Conservation (phyloP, 352 stramenopile genomes). For the Globisporangium cystogenes region DNA sequence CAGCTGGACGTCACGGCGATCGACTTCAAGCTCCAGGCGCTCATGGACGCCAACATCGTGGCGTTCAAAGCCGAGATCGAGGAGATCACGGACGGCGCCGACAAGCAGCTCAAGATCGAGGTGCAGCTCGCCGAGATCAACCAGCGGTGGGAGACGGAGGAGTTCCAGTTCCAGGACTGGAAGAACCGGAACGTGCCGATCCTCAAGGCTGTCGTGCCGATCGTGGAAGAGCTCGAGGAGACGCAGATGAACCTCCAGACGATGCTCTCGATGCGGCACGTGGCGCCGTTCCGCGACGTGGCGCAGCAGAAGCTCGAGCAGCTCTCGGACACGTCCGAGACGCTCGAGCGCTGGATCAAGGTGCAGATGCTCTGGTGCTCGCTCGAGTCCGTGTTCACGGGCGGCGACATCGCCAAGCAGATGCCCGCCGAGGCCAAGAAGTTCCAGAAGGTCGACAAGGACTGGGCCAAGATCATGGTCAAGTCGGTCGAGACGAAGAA, state of each 20-base stretch:
- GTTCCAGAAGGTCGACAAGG: conserved; percentile 97
- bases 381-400: conserved; percentile 97
- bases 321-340: conserved; percentile 96
- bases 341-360: conserved; percentile 97
- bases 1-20: conserved; percentile 91
- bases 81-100: conserved; percentile 96
- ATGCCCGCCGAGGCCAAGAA: conserved; percentile 98
- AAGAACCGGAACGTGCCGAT: conserved; percentile 95
- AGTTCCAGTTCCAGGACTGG: conserved; percentile 95
- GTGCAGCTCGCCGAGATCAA: conserved; percentile 93
- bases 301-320: conserved; percentile 92
- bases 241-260: conserved; percentile 98
- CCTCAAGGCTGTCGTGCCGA: conserved; percentile 92
- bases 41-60: conserved; percentile 94
- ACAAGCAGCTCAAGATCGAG: conserved; percentile 98
- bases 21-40: conserved; percentile 95
- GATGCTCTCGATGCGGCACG: conserved; percentile 97
- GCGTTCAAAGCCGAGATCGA: conserved; percentile 93
- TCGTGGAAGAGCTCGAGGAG: conserved; percentile 98
- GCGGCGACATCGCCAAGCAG: conserved; percentile 98
- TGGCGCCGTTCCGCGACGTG: conserved; percentile 95
- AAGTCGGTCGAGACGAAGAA: conserved; percentile 90
- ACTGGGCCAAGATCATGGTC: conserved; percentile 98
- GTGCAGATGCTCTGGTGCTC: conserved; percentile 99
- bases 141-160: conserved; percentile 90